phyloP scores from a whole-genome alignment of 192 early-diverging fungal species.

The Pecoramyces ruminantium region DNA sequence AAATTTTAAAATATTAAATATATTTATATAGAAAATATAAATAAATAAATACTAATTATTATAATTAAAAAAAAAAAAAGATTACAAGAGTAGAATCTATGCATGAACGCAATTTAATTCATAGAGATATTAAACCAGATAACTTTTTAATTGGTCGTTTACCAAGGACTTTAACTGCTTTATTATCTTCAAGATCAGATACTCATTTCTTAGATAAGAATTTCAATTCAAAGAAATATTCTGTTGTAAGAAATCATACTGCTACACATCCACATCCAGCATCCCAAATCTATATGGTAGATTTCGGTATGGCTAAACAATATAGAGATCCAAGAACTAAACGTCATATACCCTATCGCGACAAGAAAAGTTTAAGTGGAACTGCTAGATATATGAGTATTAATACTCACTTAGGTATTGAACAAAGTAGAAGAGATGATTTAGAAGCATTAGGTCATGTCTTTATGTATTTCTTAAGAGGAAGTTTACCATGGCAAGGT shows the following conservation, averaged over 20 bases:
- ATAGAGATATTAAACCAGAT: constrained; percentile 97
- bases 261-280: constrained; percentile 33
- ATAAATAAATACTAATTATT: no score
- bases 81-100: constrained; percentile 67
- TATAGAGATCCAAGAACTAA: constrained; percentile 92
- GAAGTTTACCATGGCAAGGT: constrained; percentile 92
- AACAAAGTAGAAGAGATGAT: constrained; percentile 95
- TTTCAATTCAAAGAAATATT: background rate
- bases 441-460: constrained; percentile 95
- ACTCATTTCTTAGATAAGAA: background rate
- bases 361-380: constrained; percentile 84
- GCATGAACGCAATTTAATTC: constrained; percentile 88
- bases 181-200: background rate
- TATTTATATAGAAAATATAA: no score
- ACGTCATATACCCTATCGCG: constrained; percentile 93
- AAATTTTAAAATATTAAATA: no score
- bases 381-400: constrained; percentile 98
- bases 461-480: constrained; percentile 94
- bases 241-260: constrained; percentile 27
- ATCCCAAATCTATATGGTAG: constrained; percentile 72
- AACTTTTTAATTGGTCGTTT: constrained; percentile 87
- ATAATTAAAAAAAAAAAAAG: background rate
- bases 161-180: constrained; percentile 8
- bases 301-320: constrained; percentile 98
- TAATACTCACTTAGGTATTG: constrained; percentile 85